A percentile compares a stretch with the other conserved stretches of the same genome.
Evolutionary conservation across 1,139 yeast genomes (phyloP).

Genomic region (Lodderomyces margitis): DNA sequence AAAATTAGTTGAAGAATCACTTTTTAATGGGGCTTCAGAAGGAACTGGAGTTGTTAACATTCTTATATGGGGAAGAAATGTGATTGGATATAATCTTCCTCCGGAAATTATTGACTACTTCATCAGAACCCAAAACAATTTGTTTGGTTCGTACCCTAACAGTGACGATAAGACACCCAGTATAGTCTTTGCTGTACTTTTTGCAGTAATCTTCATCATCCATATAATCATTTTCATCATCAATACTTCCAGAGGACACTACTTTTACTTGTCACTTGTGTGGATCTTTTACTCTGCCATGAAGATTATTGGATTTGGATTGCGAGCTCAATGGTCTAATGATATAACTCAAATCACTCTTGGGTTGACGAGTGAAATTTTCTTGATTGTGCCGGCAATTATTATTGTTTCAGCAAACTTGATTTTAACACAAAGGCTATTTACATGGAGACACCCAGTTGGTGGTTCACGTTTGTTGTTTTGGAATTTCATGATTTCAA

Average conservation of each 20-base stretch:
- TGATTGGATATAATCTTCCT: conserved; percentile 26
- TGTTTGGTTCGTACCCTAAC: conserved; percentile 39
- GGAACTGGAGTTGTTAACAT: conserved; percentile 25
- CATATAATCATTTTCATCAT: conserved; percentile 29
- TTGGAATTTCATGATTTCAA: conserved; percentile 33
- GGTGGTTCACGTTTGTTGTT: conserved; percentile 42
- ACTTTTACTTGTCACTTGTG: conserved; percentile 31
- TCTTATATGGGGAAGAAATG: conserved; percentile 19
- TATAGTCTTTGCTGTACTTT: conserved; percentile 30
- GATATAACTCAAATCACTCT: conserved; percentile 24
- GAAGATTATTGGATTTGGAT: conserved; percentile 31
- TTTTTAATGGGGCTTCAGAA: conserved; percentile 18
- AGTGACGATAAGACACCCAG: conserved; percentile 30
- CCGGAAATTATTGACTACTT: conserved; percentile 21
- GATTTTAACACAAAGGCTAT: conserved; percentile 41
- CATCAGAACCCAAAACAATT: conserved; percentile 22
- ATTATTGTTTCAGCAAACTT: conserved; percentile 37
- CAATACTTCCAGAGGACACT: conserved; percentile 36
- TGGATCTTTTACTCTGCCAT: conserved; percentile 31
- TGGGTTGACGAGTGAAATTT: conserved; percentile 35
- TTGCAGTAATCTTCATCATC: conserved; percentile 23
- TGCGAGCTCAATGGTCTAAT: conserved; percentile 31
- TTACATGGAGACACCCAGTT: conserved; percentile 49
- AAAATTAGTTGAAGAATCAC: conserved; percentile 14
- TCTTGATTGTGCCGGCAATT: conserved; percentile 34